phyloP scores from a whole-genome alignment of 2,329 filamentous ascomycete species.

The Nothopassalora personata region DNA sequence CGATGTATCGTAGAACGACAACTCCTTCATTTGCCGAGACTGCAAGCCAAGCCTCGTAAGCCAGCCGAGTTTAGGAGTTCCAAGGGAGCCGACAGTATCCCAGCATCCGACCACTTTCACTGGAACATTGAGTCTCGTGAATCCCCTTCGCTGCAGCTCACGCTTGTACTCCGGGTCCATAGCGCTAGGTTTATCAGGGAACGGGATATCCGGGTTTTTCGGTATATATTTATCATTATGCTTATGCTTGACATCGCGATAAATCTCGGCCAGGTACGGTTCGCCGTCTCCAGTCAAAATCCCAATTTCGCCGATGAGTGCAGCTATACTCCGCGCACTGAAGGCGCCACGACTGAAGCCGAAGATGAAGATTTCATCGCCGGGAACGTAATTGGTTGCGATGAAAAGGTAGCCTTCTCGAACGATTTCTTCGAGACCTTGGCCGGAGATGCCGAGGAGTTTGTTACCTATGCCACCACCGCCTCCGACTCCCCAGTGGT shows the following conservation, averaged over 20 bases:
- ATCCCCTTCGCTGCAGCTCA: slow-evolving; percentile 34
- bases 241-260: slow-evolving; percentile 41
- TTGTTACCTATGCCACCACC: slow-evolving; percentile 40
- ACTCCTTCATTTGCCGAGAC: slow-evolving; percentile 31
- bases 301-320: slow-evolving; percentile 42
- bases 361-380: slow-evolving; percentile 48
- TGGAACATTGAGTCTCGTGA: slow-evolving; percentile 31
- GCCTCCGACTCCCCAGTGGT: slow-evolving; percentile 46
- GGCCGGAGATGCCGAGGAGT: slow-evolving; percentile 26
- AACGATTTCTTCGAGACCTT: slow-evolving; percentile 44
- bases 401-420: slow-evolving; percentile 48
- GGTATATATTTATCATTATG: slow-evolving; percentile 41
- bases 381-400: slow-evolving; percentile 49
- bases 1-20: slow-evolving; percentile 47
- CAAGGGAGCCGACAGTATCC: slow-evolving; percentile 43
- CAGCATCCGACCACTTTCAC: slow-evolving; percentile 44
- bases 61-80: slow-evolving; percentile 44
- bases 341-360: slow-evolving; percentile 47
- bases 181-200: slow-evolving; percentile 43
- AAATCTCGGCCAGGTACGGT: slow-evolving; percentile 43
- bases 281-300: slow-evolving; percentile 46
- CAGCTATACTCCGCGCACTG: slow-evolving; percentile 43
- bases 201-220: slow-evolving; percentile 43
- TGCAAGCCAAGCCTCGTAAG: slow-evolving; percentile 33
- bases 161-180: slow-evolving; percentile 39